Conservation (phyloP, 805 yeast genomes). For the Dipodascopsis tothii region DNA sequence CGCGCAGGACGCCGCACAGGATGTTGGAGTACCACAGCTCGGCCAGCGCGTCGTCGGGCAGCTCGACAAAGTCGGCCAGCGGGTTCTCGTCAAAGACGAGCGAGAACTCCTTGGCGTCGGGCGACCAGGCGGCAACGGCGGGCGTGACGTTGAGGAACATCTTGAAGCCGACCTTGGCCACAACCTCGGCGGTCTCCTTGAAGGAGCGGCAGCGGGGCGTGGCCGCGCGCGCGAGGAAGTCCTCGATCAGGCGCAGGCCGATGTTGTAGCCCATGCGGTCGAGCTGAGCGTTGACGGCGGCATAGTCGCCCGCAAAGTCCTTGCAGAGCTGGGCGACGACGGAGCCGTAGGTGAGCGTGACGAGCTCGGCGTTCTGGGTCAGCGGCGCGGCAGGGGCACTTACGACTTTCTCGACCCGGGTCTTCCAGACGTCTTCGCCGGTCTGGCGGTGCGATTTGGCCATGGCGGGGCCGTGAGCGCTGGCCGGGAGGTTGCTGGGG, state of each 20-base stretch:
- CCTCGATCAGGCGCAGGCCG: conserved; percentile 85
- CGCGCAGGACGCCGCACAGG: conserved; percentile 80
- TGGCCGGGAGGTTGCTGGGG: too few species aligned
- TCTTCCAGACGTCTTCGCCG: conserved; percentile 91
- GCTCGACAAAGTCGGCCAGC: conserved; percentile 86
- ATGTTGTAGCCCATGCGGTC: conserved; percentile 94
- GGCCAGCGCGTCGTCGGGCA: conserved; percentile 68
- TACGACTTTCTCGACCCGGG: conserved; percentile 74
- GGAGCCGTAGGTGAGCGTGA: conserved; percentile 92
- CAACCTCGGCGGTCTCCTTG: conserved; percentile 79
- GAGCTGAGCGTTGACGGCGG: conserved; percentile 71
- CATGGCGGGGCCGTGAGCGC: too few species aligned
- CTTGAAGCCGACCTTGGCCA: conserved; percentile 82
- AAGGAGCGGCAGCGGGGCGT: conserved; percentile 71
- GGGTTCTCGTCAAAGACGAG: conserved; percentile 78
- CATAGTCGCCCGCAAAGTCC: conserved; percentile 69
- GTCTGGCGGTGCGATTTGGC: conserved; percentile 40
- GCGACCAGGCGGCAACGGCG: conserved; percentile 62
- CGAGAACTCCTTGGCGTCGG: conserved; percentile 67
- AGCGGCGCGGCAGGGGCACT: conserved; percentile 30
- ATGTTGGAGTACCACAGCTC: conserved; percentile 92
- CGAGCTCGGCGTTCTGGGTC: conserved; percentile 74
- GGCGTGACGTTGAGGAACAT: conserved; percentile 82
- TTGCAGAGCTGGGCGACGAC: conserved; percentile 84
- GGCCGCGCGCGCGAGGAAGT: conserved; percentile 83